Base-by-base conservation (phyloP, 176 grass and related monocot species). In the Alloteropsis semialata region DNA sequence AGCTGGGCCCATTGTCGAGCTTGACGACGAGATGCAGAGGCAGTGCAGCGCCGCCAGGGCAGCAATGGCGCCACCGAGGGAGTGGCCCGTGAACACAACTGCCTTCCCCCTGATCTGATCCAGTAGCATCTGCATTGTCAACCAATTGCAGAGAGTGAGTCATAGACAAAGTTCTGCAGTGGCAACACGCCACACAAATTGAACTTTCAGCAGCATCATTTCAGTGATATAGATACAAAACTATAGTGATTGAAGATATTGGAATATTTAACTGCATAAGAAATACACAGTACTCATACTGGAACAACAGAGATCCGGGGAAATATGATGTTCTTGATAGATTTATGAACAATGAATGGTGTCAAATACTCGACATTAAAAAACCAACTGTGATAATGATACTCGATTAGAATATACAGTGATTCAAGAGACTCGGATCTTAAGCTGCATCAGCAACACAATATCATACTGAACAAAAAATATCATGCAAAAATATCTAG, bases 71-170 rank as follows among this genome's bases (percentile, higher is more conserved):
- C 97, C 97, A 43, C 97, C 97, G 1, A 99, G 65, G 5, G 91
- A 93, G 74, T 99, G 93, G 65, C 97, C 97, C 0, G 97, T 96
- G 64, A 99, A 94, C 69, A 99, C 85, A 15, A 96, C 97, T 12
- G 85, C 56, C 69, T 96, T 99, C 57, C 92, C 89, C 51, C 36
- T 92, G 55, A 88, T 92, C 85, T 94, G 85, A 58, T 90, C 73
- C 63, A 90, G 74, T 21, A 99, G 72, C 84, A 80, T 86, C 96
- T 99, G 82, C 67, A 66, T 58, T 73, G n/a, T 73, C 57, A 79
- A 37, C 19, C 53, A 48, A 44, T 77, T 65, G 1, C 1, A 22
- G 69, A 9, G 10, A 63, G 56, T 77, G 33, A 77, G 21, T 77
- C 9, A n/a, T n/a, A n/a, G n/a, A n/a, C n/a, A 67, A 6, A 3